Conservation (phyloP, 2,329 filamentous ascomycete species). For the Fusarium brachygibbosum region DNA sequence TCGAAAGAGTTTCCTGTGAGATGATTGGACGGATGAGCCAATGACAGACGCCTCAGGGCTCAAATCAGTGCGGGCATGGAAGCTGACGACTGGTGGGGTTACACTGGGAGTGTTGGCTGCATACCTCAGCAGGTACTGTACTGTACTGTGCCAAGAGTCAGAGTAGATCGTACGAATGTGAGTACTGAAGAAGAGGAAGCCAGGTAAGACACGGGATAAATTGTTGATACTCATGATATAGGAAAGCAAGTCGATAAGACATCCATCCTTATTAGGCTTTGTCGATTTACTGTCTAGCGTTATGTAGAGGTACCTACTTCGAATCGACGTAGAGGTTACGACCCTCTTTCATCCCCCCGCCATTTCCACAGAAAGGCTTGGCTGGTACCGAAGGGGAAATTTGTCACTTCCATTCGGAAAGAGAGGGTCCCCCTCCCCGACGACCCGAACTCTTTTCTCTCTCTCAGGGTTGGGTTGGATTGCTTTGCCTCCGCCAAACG, state of each 20-base stretch:
- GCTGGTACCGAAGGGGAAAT: conserved; percentile 15
- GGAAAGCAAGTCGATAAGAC: background rate
- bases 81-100: conserved; percentile 1
- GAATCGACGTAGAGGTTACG: background rate
- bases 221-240: background rate
- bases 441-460: conserved; percentile 43
- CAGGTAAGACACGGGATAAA: background rate
- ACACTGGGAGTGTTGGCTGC: background rate
- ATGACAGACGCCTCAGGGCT: conserved; percentile 26
- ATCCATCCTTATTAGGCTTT: background rate
- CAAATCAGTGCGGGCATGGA: conserved; percentile 29
- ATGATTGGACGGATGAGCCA: conserved; percentile 31
- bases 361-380: conserved; percentile 7
- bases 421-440: conserved; percentile 40
- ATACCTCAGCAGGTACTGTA: background rate
- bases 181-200: background rate
- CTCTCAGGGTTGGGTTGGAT: conserved; percentile 19
- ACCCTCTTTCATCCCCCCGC: conserved; percentile 36
- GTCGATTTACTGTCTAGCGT: background rate
- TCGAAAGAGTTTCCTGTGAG: conserved; percentile 39
- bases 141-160: background rate
- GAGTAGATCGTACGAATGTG: background rate
- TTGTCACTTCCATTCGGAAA: conserved; percentile 23
- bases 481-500: conserved; percentile 36
- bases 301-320: background rate